Evolutionary conservation across 345 rosid genomes (phyloP).

Genomic region (Pugionium dolabratum): DNA sequence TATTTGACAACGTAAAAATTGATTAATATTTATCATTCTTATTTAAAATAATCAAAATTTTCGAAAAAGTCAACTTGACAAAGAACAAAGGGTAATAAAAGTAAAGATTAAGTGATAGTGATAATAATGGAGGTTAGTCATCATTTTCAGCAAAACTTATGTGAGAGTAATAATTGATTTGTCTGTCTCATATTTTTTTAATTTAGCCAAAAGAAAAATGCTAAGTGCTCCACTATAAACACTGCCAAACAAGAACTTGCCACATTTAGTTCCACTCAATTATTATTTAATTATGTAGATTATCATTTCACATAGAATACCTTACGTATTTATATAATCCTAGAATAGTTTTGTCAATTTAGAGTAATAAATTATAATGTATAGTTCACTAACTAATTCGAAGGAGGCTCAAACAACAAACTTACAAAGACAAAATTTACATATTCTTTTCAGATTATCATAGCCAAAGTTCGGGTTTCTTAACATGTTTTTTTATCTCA

Average conservation of each 20-base stretch:
- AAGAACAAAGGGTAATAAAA: background rate
- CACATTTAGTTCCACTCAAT: slow-evolving; percentile 38
- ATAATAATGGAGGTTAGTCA: slow-evolving; percentile 23
- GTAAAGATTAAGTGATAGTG: background rate
- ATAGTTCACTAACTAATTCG: background rate
- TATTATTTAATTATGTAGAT: slow-evolving; percentile 8
- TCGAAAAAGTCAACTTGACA: background rate
- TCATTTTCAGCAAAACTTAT: slow-evolving; percentile 13
- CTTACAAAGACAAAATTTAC: slow-evolving; percentile 10
- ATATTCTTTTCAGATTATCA: background rate
- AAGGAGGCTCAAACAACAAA: background rate
- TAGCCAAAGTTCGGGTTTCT: background rate
- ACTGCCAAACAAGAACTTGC: slow-evolving; percentile 32
- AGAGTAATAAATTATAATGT: background rate
- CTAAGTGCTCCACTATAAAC: slow-evolving; percentile 41
- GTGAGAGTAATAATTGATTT: slow-evolving; percentile 21
- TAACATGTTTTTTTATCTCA: background rate
- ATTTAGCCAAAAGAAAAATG: slow-evolving; percentile 33
- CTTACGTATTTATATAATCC: background rate
- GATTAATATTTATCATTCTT: too few relatives aligned
- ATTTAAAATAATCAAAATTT: too few relatives aligned
- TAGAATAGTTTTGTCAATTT: background rate
- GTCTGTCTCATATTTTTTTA: slow-evolving; percentile 3
- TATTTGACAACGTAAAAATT: too few relatives aligned
- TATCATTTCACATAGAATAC: slow-evolving; percentile 13